Evolutionary conservation across 192 early-diverging fungal species (phyloP).

Genomic region (Bifiguratus adelaidae): DNA sequence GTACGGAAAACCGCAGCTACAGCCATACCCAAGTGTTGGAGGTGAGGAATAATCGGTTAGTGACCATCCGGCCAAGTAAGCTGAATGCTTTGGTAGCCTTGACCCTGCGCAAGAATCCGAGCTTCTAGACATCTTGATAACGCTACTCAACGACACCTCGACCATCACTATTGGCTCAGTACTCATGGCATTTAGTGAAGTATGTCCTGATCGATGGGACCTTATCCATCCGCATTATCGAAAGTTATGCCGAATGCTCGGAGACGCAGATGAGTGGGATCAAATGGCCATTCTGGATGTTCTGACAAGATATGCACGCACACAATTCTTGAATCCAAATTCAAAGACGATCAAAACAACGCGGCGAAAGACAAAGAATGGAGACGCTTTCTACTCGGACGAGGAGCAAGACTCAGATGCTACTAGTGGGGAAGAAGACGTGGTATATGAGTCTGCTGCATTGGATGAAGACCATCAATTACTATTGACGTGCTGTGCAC

Average conservation of each 20-base stretch:
- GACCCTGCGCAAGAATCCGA: conserved; percentile 67
- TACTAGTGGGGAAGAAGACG: conserved; percentile 15
- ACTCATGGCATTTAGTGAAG: conserved; percentile 71
- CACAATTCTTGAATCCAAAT: conserved; percentile 51
- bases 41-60: conserved; percentile 23
- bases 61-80: background rate
- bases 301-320: conserved; percentile 67
- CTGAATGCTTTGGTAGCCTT: conserved; percentile 37
- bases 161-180: conserved; percentile 82
- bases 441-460: conserved; percentile 10
- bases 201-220: conserved; percentile 79
- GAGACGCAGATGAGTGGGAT: conserved; percentile 94
- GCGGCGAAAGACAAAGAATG: conserved; percentile 21
- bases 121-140: conserved; percentile 64
- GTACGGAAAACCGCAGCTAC: conserved; percentile 89
- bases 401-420: conserved; percentile 32
- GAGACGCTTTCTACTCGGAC: conserved; percentile 33
- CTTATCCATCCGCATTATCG: conserved; percentile 84
- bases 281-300: conserved; percentile 79
- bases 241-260: conserved; percentile 75
- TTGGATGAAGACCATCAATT: conserved; percentile 78
- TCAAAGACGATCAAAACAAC: conserved; percentile 6
- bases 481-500: conserved; percentile 50
- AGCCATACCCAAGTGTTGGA: conserved; percentile 80
- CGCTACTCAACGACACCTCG: conserved; percentile 73